Conservation (phyloP, 2,329 filamentous ascomycete genomes). For the Penicillium sp. region DNA sequence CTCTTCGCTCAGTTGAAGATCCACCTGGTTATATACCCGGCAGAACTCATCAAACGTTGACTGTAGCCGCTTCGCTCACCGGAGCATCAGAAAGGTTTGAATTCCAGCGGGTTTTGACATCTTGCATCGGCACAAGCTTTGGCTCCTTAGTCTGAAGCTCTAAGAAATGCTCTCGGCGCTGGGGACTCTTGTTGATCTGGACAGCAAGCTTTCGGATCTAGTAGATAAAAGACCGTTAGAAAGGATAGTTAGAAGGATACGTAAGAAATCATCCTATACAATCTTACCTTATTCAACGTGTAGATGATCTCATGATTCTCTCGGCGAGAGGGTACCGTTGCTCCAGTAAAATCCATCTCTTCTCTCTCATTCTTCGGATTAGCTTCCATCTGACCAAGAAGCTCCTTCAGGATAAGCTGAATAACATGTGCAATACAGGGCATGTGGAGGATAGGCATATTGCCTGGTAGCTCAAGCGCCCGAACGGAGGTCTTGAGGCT, state of each 20-base stretch:
- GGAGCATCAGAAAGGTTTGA: background rate
- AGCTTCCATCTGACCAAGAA: slow-evolving; percentile 5
- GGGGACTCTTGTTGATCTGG: no score
- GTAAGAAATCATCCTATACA: no score
- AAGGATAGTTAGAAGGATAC: no score
- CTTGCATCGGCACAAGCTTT: no score
- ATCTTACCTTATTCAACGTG: background rate
- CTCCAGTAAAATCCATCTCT: background rate
- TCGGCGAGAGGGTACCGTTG: background rate
- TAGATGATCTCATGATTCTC: background rate
- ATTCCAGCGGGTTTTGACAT: no score
- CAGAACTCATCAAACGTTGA: background rate
- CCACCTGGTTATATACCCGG: background rate
- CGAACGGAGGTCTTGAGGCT: background rate
- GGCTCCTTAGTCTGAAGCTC: no score
- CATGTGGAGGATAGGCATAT: slow-evolving; percentile 8
- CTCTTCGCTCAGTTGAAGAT: background rate
- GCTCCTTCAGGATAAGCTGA: slow-evolving; percentile 8
- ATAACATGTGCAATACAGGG: slow-evolving; percentile 10
- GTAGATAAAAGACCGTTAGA: no score
- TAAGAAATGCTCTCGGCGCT: no score
- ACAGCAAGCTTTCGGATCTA: no score
- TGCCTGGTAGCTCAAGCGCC: background rate
- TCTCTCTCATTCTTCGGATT: slow-evolving; percentile 3
- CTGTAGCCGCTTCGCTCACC: background rate